Conservation (phyloP, 805 yeast genomes). For the Kuraishia borneana region DNA sequence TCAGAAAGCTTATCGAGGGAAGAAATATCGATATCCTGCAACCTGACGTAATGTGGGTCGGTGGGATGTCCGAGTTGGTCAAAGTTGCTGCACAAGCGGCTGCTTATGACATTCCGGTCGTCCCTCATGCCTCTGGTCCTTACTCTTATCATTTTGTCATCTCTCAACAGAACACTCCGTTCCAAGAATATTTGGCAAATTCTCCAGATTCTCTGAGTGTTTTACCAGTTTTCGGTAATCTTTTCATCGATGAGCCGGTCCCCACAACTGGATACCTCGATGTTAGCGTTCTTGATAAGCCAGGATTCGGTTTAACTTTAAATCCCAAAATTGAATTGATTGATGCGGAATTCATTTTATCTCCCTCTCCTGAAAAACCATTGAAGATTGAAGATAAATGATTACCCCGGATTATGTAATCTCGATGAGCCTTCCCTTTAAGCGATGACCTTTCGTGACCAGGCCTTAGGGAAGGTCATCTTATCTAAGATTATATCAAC, state of each 20-base stretch:
- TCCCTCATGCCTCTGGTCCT: conserved; percentile 44
- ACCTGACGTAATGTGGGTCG: conserved; percentile 46
- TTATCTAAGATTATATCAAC: neutral
- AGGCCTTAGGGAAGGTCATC: neutral
- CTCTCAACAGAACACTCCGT: conserved; percentile 37
- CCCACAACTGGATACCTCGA: conserved; percentile 32
- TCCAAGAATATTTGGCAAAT: conserved; percentile 40
- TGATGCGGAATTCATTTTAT: conserved; percentile 25
- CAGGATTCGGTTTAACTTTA: conserved; percentile 37
- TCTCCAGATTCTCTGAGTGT: conserved; percentile 34
- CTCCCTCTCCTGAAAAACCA: conserved; percentile 28
- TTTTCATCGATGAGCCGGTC: conserved; percentile 35
- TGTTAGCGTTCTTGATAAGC: conserved; percentile 28
- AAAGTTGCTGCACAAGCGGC: conserved; percentile 37
- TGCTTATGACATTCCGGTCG: conserved; percentile 41
- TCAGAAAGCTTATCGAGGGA: conserved; percentile 38
- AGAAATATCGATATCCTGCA: conserved; percentile 36
- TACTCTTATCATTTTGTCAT: conserved; percentile 40
- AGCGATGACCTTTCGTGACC: too few species aligned
- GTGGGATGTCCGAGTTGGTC: conserved; percentile 37
- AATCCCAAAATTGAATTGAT: conserved; percentile 30
- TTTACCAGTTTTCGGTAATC: conserved; percentile 34
- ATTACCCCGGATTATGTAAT: too few species aligned
- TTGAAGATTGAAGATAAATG: conserved; percentile 8
- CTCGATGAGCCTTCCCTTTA: too few species aligned